Evolutionary conservation across 2,329 filamentous ascomycete species (phyloP), one percentile per base, ranked within the genome.

Genomic region (Zymoseptoria passerinii): DNA sequence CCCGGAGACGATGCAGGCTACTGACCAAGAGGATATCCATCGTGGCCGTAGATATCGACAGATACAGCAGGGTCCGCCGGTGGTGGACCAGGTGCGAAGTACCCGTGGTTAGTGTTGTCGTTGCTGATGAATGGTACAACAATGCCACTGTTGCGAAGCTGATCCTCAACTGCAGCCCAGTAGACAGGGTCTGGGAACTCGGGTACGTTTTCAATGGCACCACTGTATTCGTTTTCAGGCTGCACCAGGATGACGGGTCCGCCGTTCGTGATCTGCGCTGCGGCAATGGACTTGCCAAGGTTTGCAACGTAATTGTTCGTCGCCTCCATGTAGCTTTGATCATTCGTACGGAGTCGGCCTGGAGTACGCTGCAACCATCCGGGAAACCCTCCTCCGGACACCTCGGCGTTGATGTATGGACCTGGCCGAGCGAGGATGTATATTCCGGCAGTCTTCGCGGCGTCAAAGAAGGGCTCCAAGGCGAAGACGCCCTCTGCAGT

Each of bases 191-290:
- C 84, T 0, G 86, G 86, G 63, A 87, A 89, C 2, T 74, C 72
- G 0, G 73, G 70, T n/a, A 80, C 74, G 1, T 75, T 75, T 3
- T 73, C 74, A 16, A 75, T 73, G 1, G 77, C 78, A 18, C 76
- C 72, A 0, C 81, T 84, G 68, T 92, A 92, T 70, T 94, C 90
- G 62, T 94, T 95, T 70, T 95, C 90, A 0, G 88, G 86, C 70
- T 95, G 90, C 49, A 88, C 80, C 1, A 92, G 75, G 60, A 95
- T 89, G 7, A 95, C 80, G 0, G 89, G 89, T 0, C 90, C 90
- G 0, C 88, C 89, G 55, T 92, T 89, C 1, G 88, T 92, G 67
- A 95, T 92, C 66, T 94, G 89, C 0, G 83, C 84, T 56, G 84
- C 82, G 3, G 89, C 87, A 63, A 95, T 86, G 8, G 85, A 83